Conservation (phyloP, 345 rosid species). For the Durio zibethinus region DNA sequence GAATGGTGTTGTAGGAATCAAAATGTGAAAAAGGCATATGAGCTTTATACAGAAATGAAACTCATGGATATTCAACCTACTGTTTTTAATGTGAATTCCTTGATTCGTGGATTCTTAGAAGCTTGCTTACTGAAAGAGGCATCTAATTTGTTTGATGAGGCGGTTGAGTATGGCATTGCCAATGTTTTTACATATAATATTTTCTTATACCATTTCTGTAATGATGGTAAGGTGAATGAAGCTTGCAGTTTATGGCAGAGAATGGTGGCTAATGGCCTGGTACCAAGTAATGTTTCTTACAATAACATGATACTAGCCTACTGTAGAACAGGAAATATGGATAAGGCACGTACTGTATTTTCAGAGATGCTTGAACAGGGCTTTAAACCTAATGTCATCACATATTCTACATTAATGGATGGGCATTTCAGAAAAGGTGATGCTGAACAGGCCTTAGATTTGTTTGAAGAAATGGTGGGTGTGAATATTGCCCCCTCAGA, state of each 20-base stretch:
- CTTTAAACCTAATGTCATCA: conserved; percentile 51
- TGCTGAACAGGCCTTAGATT: conserved; percentile 37
- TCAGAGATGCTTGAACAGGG: conserved; percentile 49
- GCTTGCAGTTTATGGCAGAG: conserved; percentile 49
- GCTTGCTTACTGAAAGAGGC: conserved; percentile 41
- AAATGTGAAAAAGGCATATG: conserved; percentile 51
- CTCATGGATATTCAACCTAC: conserved; percentile 41
- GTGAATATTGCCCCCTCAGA: conserved; percentile 47
- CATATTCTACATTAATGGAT: conserved; percentile 59
- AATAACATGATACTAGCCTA: conserved; percentile 57
- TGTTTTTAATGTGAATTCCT: conserved; percentile 43
- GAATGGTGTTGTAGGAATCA: conserved; percentile 58
- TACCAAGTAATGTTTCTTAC: conserved; percentile 53
- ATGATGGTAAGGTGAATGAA: conserved; percentile 50
- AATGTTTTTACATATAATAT: conserved; percentile 51
- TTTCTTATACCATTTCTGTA: conserved; percentile 51
- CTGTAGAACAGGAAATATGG: conserved; percentile 46
- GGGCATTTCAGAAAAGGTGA: conserved; percentile 60
- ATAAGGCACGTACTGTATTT: conserved; percentile 38
- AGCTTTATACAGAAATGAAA: conserved; percentile 63
- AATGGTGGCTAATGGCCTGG: conserved; percentile 49
- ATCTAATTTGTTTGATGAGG: conserved; percentile 49
- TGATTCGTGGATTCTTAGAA: conserved; percentile 56
- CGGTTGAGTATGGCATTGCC: conserved; percentile 46
- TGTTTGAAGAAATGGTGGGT: conserved; percentile 50